Evolutionary conservation across 352 stramenopile species (phyloP).

Genomic region (Phytopythium cucurbitacearum): DNA sequence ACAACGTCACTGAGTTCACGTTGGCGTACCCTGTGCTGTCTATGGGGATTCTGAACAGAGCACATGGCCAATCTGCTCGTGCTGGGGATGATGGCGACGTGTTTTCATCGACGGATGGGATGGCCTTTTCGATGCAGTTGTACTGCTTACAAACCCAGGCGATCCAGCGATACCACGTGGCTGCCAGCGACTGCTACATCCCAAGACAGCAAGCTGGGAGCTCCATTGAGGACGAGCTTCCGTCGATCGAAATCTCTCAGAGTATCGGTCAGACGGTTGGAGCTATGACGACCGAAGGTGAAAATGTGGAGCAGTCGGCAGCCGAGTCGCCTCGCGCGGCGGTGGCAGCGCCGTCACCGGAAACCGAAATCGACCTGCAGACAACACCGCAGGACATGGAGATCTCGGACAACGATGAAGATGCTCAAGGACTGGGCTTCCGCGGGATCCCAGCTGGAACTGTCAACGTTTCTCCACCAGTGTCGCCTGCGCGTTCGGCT

Average conservation of each 20-base stretch:
- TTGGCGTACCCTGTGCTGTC: conserved; percentile 76
- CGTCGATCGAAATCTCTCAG: conserved; percentile 18
- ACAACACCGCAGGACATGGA: conserved; percentile 38
- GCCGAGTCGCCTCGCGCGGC: conserved; percentile 60
- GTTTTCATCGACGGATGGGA: conserved; percentile 12
- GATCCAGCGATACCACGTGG: conserved; percentile 81
- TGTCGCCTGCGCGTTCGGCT: conserved; percentile 31
- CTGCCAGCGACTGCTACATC: conserved; percentile 53
- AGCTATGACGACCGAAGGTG: conserved; percentile 65
- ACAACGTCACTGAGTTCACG: conserved; percentile 81
- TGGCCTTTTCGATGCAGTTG: conserved; percentile 73
- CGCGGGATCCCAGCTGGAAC: conserved; percentile 6
- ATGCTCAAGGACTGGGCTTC: conserved; percentile 8
- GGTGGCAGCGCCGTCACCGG: conserved; percentile 31
- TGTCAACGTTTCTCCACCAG: conserved; percentile 19
- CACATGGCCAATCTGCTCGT: conserved; percentile 28
- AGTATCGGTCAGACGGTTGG: conserved; percentile 63
- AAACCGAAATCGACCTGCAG: conserved; percentile 66
- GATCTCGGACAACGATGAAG: conserved; percentile 31
- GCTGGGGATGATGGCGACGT: conserved; percentile 24
- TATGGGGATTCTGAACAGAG: conserved; percentile 60
- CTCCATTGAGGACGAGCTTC: conserved; percentile 42
- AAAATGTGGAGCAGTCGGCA: conserved; percentile 50
- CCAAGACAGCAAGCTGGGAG: conserved; percentile 18
- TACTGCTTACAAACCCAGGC: conserved; percentile 80